Conservation (phyloP, 2,329 filamentous ascomycete genomes). For the Cercospora canescens region DNA sequence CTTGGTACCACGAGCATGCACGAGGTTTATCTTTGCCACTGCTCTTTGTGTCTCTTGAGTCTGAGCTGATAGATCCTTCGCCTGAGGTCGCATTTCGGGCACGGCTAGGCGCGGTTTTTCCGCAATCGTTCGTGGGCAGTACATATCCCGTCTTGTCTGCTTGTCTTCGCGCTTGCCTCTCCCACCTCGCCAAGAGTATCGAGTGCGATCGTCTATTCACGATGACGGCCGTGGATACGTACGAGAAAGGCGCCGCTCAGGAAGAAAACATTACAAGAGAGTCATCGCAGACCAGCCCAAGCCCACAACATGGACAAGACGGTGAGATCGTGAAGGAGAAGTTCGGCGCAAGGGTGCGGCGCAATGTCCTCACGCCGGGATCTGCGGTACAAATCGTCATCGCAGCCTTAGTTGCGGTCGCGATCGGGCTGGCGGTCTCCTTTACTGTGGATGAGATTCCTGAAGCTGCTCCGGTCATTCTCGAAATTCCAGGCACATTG, state of each 20-base stretch:
- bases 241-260: slow-evolving; percentile 8
- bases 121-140: not conserved
- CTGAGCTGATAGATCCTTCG: slow-evolving; percentile 2
- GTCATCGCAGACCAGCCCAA: not conserved
- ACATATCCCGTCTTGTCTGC: not conserved
- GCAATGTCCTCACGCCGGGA: slow-evolving; percentile 44
- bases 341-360: slow-evolving; percentile 35
- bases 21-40: not conserved
- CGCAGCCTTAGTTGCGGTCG: slow-evolving; percentile 52
- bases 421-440: slow-evolving; percentile 51
- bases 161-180: not conserved
- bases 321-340: slow-evolving; percentile 5
- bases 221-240: not conserved
- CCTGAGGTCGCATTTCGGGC: not conserved
- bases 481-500: slow-evolving; percentile 52
- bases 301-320: not conserved
- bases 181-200: not conserved
- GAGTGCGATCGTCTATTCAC: not conserved
- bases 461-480: slow-evolving; percentile 42
- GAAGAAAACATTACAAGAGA: not conserved
- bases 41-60: not conserved
- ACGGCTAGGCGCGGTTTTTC: not conserved
- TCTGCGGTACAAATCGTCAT: slow-evolving; percentile 53
- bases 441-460: slow-evolving; percentile 47
- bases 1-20: not conserved